Base-by-base conservation (phyloP, 2,329 filamentous ascomycete genomes). In the Gremmenia infestans region DNA sequence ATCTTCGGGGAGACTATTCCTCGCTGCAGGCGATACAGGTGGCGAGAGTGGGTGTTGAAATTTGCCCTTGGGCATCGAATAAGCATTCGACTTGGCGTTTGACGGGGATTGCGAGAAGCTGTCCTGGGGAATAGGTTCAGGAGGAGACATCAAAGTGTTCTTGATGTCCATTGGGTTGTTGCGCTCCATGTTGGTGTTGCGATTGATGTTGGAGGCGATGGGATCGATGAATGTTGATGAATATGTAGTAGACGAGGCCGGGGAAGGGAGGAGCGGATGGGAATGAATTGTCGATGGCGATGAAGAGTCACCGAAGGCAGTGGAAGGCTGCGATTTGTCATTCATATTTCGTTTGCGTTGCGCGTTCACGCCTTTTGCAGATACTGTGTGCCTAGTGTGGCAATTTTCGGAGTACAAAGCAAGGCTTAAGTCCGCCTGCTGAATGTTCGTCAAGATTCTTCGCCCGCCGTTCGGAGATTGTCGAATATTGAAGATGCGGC, bases 131-230 rank as follows among this genome's bases (percentile, higher is more conserved):
- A 75, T 68, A n/a, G 74, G 73, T 39, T 85, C 82, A 22, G 82
- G 82, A 35, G 83, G 83, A 22, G 83, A 86, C 78, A 86, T 83
- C 56, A 86, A 72, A 58, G 74, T 83, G 72, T 78, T 74, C 52
- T 59, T 52, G 32, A 63, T 57, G 12, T 65, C 60, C 55, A 66
- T 64, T 37, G 54, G 55, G 46, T 56, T 55, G 47, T 66, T 64
- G 50, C 48, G 61, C 15, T 64, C 58, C 62, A 67, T 65, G 35
- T 59, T 64, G 51, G 56, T 55, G 15, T 58, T 42, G 51, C 52
- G 58, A 54, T 64, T 62, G 58, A 59, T 60, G 48, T 37, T 52
- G 25, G 62, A 56, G 46, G 60, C 52, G 52, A 64, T 65, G 50
- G 60, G 50, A 48, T 61, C 61, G 59, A 60, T 56, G 17, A 58